A percentile compares a stretch with the other conserved stretches of the same genome.
These are phyloP conservation scores for Podospora pseudoanserina DNA, from an alignment of 495 filamentous ascomycete species.

Conservation along the genomic window DNA sequence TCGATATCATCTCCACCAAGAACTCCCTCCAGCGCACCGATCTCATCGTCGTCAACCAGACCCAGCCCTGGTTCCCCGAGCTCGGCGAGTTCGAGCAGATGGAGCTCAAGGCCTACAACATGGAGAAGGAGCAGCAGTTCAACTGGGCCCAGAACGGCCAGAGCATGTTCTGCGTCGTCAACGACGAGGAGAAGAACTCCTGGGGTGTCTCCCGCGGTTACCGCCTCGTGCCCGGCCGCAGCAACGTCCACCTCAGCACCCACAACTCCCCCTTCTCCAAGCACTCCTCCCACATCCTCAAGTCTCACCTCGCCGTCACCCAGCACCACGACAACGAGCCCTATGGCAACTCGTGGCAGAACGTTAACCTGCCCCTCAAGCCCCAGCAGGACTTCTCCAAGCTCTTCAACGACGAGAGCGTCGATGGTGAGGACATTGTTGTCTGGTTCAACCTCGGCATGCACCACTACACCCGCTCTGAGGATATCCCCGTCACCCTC, in stretches of 20 bases:
- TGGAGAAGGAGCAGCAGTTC: constrained; percentile 44
- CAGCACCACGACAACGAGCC: constrained; percentile 53
- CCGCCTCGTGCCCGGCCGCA: constrained; percentile 44
- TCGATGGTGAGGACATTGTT: constrained; percentile 50
- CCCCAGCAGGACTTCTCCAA: constrained; percentile 53
- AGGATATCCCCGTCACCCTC: constrained; percentile 53
- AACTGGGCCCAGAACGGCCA: constrained; percentile 49
- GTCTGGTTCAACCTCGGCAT: constrained; percentile 54
- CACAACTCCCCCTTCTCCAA: constrained; percentile 45
- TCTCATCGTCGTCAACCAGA: constrained; percentile 40
- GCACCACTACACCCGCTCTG: constrained; percentile 55
- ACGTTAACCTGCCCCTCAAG: constrained; percentile 43
- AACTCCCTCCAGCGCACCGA: constrained; percentile 46
- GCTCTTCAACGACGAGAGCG: constrained; percentile 51
- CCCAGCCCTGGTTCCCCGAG: constrained; percentile 48
- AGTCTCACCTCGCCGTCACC: constrained; percentile 48
- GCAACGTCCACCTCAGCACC: constrained; percentile 46
- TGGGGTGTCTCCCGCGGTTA: constrained; percentile 55
- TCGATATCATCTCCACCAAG: constrained; percentile 48
- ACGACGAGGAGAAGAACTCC: constrained; percentile 42
- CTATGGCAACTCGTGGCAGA: constrained; percentile 45
- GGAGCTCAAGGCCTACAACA: constrained; percentile 38
- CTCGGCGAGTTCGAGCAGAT: constrained; percentile 48
- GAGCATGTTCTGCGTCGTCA: constrained; percentile 47
- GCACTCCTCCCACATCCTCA: constrained; percentile 45